Conservation (phyloP, 2,329 filamentous ascomycete species). For the Cladophialophora carrionii region DNA sequence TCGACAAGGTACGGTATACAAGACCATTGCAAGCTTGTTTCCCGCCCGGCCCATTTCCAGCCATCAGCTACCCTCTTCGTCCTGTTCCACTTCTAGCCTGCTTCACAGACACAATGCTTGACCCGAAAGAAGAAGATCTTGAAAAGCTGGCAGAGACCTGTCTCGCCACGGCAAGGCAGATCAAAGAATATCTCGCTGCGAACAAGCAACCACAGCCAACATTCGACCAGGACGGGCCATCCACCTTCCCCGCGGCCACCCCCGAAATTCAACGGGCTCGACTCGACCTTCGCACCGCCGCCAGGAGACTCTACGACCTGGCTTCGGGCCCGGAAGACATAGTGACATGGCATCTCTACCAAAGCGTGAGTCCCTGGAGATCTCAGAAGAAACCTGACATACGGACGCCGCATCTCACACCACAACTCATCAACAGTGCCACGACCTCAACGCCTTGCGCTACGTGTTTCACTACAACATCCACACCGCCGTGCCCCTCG, state of each 20-base stretch:
- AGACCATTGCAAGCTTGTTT: background rate
- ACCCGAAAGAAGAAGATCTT: conserved; percentile 30
- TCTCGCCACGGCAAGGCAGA: conserved; percentile 29
- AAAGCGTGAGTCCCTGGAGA: conserved; percentile 25
- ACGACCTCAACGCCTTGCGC: conserved; percentile 34
- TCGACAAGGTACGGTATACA: conserved; percentile 6
- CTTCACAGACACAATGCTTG: conserved; percentile 20
- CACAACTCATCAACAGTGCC: conserved; percentile 18
- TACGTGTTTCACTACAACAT: conserved; percentile 30
- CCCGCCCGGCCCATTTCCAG: background rate
- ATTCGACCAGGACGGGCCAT: conserved; percentile 32
- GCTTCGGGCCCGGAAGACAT: conserved; percentile 36
- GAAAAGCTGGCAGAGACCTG: conserved; percentile 33
- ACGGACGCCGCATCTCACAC: background rate
- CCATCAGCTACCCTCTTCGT: background rate
- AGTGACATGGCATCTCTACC: conserved; percentile 30
- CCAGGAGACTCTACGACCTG: conserved; percentile 38
- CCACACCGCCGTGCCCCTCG: conserved; percentile 24
- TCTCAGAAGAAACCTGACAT: background rate
- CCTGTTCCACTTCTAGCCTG: background rate
- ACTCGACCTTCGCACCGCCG: conserved; percentile 36
- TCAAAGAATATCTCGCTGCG: conserved; percentile 31
- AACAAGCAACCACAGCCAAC: conserved; percentile 27
- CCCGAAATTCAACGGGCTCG: conserved; percentile 32
- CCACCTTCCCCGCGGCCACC: conserved; percentile 25